Percentiles rank a stretch among this genome's conserved stretches.
Conservation (phyloP, 768 basidiomycete species). For the Boletus vinaceobasis region DNA sequence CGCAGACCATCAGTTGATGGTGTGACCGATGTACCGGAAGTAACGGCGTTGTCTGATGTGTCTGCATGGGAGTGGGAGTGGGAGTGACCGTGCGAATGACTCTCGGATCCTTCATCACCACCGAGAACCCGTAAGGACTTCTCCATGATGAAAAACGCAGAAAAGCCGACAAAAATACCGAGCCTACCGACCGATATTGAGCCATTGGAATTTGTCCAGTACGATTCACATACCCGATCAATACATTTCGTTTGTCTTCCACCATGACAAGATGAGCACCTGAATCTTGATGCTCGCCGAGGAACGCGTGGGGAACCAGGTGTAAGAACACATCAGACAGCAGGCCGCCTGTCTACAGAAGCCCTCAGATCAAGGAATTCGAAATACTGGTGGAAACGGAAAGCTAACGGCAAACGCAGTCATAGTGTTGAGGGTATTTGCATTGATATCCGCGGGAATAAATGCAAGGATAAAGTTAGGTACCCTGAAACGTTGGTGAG, state of each 20-base stretch:
- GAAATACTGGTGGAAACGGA: conserved; percentile 3
- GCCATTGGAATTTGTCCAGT: neutral
- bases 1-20: conserved; percentile 47
- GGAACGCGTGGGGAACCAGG: conserved; percentile 87
- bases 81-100: conserved; percentile 53
- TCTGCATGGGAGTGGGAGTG: conserved; percentile 52
- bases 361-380: conserved; percentile 17
- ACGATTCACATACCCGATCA: conserved; percentile 64
- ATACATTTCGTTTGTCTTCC: conserved; percentile 87
- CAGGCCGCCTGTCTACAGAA: conserved; percentile 74
- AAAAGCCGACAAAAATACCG: conserved; percentile 83
- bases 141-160: conserved; percentile 90
- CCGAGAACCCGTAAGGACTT: conserved; percentile 83
- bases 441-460: conserved; percentile 84
- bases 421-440: conserved; percentile 87
- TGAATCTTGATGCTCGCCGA: conserved; percentile 77
- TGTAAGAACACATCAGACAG: conserved; percentile 93
- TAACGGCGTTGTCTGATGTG: conserved; percentile 29
- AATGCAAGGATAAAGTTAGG: conserved; percentile 95
- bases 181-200: conserved; percentile 42
- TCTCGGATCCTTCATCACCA: conserved; percentile 48
- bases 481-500: conserved; percentile 48
- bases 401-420: conserved; percentile 82
- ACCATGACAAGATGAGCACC: conserved; percentile 79
- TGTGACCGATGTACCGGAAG: conserved; percentile 47